Percentiles rank a stretch among this genome's conserved stretches.
Conservation (phyloP, 305 asterid genomes). For the Striga hermonthica region DNA sequence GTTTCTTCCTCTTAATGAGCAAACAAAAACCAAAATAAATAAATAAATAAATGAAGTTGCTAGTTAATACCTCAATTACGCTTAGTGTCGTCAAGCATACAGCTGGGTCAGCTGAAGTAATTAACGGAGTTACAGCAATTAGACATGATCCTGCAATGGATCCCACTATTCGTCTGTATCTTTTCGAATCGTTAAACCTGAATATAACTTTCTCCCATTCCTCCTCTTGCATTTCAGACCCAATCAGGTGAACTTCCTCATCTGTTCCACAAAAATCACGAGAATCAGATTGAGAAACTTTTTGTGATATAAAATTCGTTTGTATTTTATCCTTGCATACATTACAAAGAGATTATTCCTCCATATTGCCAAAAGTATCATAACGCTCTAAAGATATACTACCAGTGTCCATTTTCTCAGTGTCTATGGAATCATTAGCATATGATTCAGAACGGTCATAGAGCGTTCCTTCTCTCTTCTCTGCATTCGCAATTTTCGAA, state of each 20-base stretch:
- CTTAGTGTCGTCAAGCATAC: slow-evolving; percentile 72
- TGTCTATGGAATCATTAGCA: slow-evolving; percentile 32
- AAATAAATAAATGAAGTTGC: no score
- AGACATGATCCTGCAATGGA: slow-evolving; percentile 82
- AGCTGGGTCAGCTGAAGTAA: slow-evolving; percentile 71
- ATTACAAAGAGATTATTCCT: background rate
- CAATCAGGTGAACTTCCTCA: slow-evolving; percentile 31
- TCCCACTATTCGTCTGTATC: slow-evolving; percentile 78
- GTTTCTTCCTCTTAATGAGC: no score
- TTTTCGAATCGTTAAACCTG: slow-evolving; percentile 66
- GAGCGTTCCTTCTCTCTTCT: slow-evolving; percentile 39
- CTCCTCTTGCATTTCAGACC: slow-evolving; percentile 41
- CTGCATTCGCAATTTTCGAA: slow-evolving; percentile 37
- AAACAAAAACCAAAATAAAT: no score
- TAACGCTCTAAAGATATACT: slow-evolving; percentile 27
- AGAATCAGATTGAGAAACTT: slow-evolving; percentile 5
- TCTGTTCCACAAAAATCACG: slow-evolving; percentile 31
- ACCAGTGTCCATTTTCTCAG: slow-evolving; percentile 37
- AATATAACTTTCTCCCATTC: slow-evolving; percentile 70
- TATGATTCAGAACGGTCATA: slow-evolving; percentile 31
- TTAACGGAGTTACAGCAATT: slow-evolving; percentile 68
- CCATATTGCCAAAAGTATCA: background rate
- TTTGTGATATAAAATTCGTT: background rate
- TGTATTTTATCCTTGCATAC: background rate
- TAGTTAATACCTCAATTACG: slow-evolving; percentile 58